phyloP scores from a whole-genome alignment of 148 eudicot species.

The Selenicereus undatus region DNA sequence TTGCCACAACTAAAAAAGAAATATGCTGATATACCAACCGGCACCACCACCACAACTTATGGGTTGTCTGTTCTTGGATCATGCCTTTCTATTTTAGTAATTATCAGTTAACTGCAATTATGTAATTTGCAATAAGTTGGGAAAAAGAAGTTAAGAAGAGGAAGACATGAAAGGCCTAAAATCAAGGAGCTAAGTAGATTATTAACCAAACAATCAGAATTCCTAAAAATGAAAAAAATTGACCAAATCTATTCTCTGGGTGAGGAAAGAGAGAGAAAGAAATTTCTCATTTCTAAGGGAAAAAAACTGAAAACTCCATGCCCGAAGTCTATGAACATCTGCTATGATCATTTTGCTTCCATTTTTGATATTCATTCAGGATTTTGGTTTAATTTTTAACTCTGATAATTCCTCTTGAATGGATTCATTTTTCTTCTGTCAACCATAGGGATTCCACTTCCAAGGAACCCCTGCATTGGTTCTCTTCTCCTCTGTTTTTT shows the following conservation, averaged over 20 bases:
- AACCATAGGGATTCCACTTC: neutral
- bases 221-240: constrained; percentile 32
- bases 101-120: neutral
- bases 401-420: neutral
- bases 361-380: constrained; percentile 1
- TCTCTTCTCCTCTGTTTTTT: neutral
- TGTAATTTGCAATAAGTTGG: neutral
- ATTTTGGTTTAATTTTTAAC: neutral
- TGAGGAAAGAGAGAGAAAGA: neutral
- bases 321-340: constrained; percentile 19
- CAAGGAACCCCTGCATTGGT: neutral
- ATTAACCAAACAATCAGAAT: constrained; percentile 23
- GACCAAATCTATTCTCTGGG: constrained; percentile 14
- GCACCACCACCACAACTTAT: too few relatives aligned
- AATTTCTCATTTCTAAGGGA: neutral
- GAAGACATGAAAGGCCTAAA: neutral
- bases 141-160: neutral
- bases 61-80: too few relatives aligned
- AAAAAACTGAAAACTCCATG: constrained; percentile 8
- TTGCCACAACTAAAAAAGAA: too few relatives aligned
- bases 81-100: neutral
- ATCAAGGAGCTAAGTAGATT: too few relatives aligned
- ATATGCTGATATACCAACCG: too few relatives aligned
- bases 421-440: constrained; percentile 5
- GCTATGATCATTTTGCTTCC: neutral